phyloP scores from a whole-genome alignment of 768 basidiomycete genomes.

The Mycena olivaceomarginata region DNA sequence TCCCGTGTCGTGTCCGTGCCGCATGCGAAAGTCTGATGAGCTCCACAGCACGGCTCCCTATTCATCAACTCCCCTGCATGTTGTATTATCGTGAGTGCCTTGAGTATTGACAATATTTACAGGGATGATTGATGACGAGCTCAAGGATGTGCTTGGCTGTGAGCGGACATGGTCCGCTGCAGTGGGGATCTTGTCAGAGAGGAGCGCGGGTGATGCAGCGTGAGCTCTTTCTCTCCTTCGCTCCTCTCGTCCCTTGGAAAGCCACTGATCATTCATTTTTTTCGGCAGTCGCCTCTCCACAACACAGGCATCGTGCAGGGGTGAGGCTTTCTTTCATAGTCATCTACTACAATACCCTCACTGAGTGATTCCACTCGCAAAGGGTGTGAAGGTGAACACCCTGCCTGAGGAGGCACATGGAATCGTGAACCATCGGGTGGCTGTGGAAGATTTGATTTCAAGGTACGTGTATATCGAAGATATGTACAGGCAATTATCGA shows the following conservation, averaged over 20 bases:
- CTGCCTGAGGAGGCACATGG: slow-evolving; percentile 31
- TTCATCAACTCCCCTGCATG: background rate
- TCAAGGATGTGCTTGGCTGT: slow-evolving; percentile 1
- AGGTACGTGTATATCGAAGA: background rate
- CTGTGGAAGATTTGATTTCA: slow-evolving; percentile 44
- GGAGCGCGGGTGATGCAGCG: slow-evolving; percentile 20
- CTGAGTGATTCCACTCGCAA: background rate
- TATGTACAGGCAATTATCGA: no score
- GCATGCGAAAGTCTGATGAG: no score
- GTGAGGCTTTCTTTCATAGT: slow-evolving; percentile 17
- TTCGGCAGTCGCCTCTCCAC: slow-evolving; percentile 61
- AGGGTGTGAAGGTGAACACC: slow-evolving; percentile 71
- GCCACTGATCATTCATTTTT: slow-evolving; percentile 32
- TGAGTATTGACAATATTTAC: no score
- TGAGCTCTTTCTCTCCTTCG: slow-evolving; percentile 1
- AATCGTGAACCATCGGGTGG: slow-evolving; percentile 65
- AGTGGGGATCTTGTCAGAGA: slow-evolving; percentile 15
- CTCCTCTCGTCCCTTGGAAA: background rate
- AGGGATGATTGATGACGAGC: slow-evolving; percentile 26
- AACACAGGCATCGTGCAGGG: slow-evolving; percentile 68
- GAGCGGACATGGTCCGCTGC: slow-evolving; percentile 34
- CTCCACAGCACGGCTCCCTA: no score
- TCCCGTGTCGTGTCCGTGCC: no score
- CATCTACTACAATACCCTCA: no score
- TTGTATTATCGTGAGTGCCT: no score